phyloP scores from a whole-genome alignment of 2,329 filamentous ascomycete genomes.

The Calonectria honghensis region DNA sequence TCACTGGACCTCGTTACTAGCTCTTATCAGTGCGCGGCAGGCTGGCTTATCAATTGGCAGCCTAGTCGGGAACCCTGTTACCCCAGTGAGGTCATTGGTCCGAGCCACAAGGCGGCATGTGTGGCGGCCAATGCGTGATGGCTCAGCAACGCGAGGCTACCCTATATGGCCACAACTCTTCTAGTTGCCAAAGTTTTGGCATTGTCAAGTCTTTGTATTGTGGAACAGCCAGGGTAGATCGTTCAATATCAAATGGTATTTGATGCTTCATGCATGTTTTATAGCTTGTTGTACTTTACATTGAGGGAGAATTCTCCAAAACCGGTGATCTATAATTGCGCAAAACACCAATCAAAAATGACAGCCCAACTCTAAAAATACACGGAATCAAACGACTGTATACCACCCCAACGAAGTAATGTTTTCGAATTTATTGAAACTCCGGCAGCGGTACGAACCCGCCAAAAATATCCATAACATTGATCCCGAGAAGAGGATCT shows the following conservation, averaged over 20 bases:
- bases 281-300: not conserved
- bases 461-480: conserved; percentile 52
- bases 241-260: not conserved
- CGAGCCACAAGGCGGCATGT: conserved; percentile 11
- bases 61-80: conserved; percentile 10
- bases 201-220: not conserved
- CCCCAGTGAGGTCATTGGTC: conserved; percentile 33
- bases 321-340: not conserved
- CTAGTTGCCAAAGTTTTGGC: too few species aligned
- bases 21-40: conserved; percentile 33
- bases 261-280: not conserved
- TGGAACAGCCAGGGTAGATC: not conserved
- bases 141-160: conserved; percentile 11
- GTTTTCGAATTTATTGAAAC: conserved; percentile 2
- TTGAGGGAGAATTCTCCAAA: not conserved
- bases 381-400: too few species aligned
- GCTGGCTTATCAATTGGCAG: conserved; percentile 25
- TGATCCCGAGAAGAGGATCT: conserved; percentile 46
- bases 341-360: not conserved
- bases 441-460: conserved; percentile 36
- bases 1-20: conserved; percentile 45
- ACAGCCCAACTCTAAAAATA: not conserved
- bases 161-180: not conserved
- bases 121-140: conserved; percentile 11
- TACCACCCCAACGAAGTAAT: too few species aligned